Percentiles rank a stretch among this genome's conserved stretches.
Conservation (phyloP, 768 basidiomycete genomes). For the Phylloporus sp. region DNA sequence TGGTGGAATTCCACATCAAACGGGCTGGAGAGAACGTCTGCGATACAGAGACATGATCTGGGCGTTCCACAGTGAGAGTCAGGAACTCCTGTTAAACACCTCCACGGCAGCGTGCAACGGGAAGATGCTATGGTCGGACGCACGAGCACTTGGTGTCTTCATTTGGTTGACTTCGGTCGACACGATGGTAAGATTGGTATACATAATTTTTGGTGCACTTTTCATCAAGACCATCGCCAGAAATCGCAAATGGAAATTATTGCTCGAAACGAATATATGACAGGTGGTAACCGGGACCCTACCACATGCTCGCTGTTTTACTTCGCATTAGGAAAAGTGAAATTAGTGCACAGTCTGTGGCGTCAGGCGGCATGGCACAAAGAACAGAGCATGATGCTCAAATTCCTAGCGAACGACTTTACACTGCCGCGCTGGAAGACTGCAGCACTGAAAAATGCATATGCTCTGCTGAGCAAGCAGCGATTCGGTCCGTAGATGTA, state of each 20-base stretch:
- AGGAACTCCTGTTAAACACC: constrained; percentile 72
- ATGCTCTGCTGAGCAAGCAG: constrained; percentile 82
- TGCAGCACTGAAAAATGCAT: constrained; percentile 95
- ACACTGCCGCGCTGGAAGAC: constrained; percentile 78
- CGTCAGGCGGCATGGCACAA: constrained; percentile 91
- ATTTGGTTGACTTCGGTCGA: constrained; percentile 84
- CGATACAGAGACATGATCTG: constrained; percentile 94
- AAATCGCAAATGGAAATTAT: constrained; percentile 78
- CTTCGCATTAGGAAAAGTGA: constrained; percentile 89
- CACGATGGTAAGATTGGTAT: constrained; percentile 53
- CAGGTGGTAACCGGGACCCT: constrained; percentile 82
- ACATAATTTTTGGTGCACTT: not conserved
- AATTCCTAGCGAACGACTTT: constrained; percentile 91
- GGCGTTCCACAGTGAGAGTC: constrained; percentile 95
- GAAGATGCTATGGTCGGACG: constrained; percentile 89
- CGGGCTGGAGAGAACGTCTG: constrained; percentile 67
- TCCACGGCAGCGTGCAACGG: constrained; percentile 69
- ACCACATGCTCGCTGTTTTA: constrained; percentile 86
- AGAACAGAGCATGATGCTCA: constrained; percentile 85
- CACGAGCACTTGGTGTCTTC: constrained; percentile 78
- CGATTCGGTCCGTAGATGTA: constrained; percentile 66
- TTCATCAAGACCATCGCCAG: constrained; percentile 37
- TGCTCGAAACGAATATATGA: constrained; percentile 91
- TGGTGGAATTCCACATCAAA: constrained; percentile 38
- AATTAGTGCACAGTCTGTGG: constrained; percentile 93